Evolutionary conservation across 2,329 filamentous ascomycete genomes (phyloP), one percentile per base, ranked within the genome.

Genomic region (Aspergillus quadricinctus): DNA sequence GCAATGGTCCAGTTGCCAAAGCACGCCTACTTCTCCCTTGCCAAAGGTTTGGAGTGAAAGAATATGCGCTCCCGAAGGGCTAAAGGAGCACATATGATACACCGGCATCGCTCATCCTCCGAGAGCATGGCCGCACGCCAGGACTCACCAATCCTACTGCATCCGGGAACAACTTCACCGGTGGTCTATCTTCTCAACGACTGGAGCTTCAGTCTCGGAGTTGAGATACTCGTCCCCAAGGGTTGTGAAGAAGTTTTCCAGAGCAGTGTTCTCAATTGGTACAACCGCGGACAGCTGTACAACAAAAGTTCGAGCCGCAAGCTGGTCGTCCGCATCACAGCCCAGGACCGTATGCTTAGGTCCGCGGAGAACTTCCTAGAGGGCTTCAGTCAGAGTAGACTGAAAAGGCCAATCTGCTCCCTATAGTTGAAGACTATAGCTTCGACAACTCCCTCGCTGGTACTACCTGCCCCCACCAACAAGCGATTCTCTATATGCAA

Each of bases 291-390:
- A 6, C 80, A 83, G 58, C 75, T 92, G 23, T 90, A 90, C 65
- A 87, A 90, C 63, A 84, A 88, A 4, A 81, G 83, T 55, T 86
- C 80, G 25, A 27, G 4, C 25, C 4, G 4, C 72, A 91, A 89
- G 74, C 85, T 92, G 57, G 83, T 91, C 56, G 87, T 85, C 17
- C 81, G 94, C 28, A 90, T 88, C 1, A 90, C 88, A 23, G 89
- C 88, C 1, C 87, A 92, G 69, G 85, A 89, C 67, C 84, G 89
- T 25, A 92, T 92, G 88, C 77, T 88, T 23, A 86, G 91, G 69
- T 87, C 82, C 41, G 88, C 88, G 3, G 88, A 92, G 71, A 88
- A 92, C 71, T 92, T 90, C 72, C 75, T 91, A 3, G 3, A 23
- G 23, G 23, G 23, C 23, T 23, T 23, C 23, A 3, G 23, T 23